phyloP scores from a whole-genome alignment of 1,284 basidiomycete species.

The Chalciporus piperatoides region DNA sequence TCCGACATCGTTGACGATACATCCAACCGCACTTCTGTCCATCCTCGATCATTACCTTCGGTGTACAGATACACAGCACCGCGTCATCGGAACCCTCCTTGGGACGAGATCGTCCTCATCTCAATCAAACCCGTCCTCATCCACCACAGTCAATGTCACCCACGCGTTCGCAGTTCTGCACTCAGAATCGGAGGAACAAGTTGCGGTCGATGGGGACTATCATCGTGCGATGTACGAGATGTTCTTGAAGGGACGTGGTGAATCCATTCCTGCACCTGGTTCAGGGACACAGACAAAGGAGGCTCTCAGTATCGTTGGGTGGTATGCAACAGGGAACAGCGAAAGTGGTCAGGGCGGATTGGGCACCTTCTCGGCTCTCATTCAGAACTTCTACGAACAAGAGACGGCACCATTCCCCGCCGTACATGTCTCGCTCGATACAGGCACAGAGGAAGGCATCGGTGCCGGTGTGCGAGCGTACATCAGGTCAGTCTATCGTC shows the following conservation, averaged over 20 bases:
- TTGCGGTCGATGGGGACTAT: conserved; percentile 95
- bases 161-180: conserved; percentile 88
- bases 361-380: conserved; percentile 95
- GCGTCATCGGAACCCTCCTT: conserved; percentile 95
- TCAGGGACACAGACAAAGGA: conserved; percentile 24
- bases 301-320: conserved; percentile 81
- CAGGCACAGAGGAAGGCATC: conserved; percentile 68
- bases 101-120: conserved; percentile 74
- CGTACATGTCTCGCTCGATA: conserved; percentile 92
- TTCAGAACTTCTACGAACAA: conserved; percentile 97
- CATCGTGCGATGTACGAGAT: conserved; percentile 93
- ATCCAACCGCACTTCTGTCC: conserved; percentile 91
- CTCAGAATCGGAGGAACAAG: conserved; percentile 88
- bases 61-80: conserved; percentile 74
- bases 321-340: conserved; percentile 51
- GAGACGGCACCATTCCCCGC: conserved; percentile 89
- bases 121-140: conserved; percentile 2
- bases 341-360: conserved; percentile 57
- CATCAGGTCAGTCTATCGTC: conserved; percentile 57
- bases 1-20: conserved; percentile 76
- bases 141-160: conserved; percentile 59
- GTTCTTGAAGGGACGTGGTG: conserved; percentile 78
- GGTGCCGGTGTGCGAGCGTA: conserved; percentile 86
- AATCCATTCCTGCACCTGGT: conserved; percentile 31
- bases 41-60: conserved; percentile 98